These are phyloP conservation scores for Pichia cactophila DNA, from an alignment of 1,139 yeast genomes.

Conservation along the genomic window DNA sequence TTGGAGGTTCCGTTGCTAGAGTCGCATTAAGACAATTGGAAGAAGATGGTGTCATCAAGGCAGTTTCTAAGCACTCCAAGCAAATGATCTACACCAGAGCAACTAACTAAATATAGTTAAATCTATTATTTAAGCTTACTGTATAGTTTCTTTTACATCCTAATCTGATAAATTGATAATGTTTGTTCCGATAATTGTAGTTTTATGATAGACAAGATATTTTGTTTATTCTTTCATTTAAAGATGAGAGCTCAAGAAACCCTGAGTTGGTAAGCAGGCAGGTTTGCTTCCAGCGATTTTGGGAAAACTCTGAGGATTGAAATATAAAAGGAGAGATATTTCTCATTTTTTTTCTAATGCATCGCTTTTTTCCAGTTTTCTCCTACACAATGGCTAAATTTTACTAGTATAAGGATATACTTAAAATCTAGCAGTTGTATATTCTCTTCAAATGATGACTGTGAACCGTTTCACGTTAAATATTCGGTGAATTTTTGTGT, in stretches of 20 bases:
- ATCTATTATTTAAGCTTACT: conserved; percentile 23
- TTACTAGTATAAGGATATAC: neutral
- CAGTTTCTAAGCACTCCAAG: conserved; percentile 91
- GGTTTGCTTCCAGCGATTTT: neutral
- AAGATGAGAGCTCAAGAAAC: neutral
- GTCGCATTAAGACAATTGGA: conserved; percentile 95
- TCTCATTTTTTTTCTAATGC: neutral
- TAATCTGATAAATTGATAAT: neutral
- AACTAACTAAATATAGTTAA: conserved; percentile 35
- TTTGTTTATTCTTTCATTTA: too few relatives aligned
- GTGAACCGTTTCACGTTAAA: conserved; percentile 26
- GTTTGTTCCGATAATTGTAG: neutral
- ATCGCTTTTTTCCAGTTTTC: neutral
- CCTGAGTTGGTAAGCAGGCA: neutral
- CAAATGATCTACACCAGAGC: conserved; percentile 95
- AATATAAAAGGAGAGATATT: neutral
- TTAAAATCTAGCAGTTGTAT: neutral
- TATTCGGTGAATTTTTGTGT: conserved; percentile 42
- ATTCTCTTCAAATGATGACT: conserved; percentile 24
- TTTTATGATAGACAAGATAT: neutral
- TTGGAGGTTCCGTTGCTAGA: conserved; percentile 99
- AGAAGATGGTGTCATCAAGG: conserved; percentile 90
- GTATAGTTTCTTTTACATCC: conserved; percentile 10
- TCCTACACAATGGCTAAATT: neutral
- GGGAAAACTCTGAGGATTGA: neutral